phyloP scores from a whole-genome alignment of 352 stramenopile genomes.

The Pelagophyceae sp. region DNA sequence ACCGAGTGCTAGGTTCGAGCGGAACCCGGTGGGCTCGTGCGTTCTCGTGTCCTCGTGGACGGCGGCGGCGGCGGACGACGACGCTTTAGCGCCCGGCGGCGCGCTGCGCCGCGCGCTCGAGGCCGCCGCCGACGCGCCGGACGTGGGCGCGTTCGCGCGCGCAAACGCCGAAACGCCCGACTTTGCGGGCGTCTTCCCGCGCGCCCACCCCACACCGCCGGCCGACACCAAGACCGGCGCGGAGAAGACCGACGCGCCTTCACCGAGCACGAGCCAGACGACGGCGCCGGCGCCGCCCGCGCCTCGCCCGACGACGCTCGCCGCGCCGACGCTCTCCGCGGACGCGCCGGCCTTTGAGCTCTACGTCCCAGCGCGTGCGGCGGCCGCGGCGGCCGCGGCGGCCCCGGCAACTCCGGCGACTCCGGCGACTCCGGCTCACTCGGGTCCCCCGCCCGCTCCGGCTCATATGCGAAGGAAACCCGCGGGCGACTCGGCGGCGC shows the following conservation, averaged over 20 bases:
- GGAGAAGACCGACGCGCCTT: too few species aligned
- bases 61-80: not conserved
- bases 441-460: too few species aligned
- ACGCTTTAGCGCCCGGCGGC: conserved; percentile 1
- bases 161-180: not conserved
- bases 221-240: not conserved
- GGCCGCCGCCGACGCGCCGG: too few species aligned
- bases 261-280: too few species aligned
- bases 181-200: not conserved
- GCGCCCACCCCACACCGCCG: not conserved
- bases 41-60: conserved; percentile 27
- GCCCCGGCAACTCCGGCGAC: too few species aligned
- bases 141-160: not conserved
- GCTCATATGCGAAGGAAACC: too few species aligned
- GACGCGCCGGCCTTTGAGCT: not conserved
- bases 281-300: too few species aligned
- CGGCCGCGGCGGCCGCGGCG: too few species aligned
- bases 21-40: conserved; percentile 25
- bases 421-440: too few species aligned
- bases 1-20: too few species aligned
- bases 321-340: not conserved
- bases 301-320: not conserved
- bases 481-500: too few species aligned
- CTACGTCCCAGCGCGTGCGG: too few species aligned
- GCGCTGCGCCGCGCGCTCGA: conserved; percentile 12